A percentile compares a stretch with the other conserved stretches of the same genome.
Conservation (phyloP, 495 filamentous ascomycete genomes). For the Podospora comata region DNA sequence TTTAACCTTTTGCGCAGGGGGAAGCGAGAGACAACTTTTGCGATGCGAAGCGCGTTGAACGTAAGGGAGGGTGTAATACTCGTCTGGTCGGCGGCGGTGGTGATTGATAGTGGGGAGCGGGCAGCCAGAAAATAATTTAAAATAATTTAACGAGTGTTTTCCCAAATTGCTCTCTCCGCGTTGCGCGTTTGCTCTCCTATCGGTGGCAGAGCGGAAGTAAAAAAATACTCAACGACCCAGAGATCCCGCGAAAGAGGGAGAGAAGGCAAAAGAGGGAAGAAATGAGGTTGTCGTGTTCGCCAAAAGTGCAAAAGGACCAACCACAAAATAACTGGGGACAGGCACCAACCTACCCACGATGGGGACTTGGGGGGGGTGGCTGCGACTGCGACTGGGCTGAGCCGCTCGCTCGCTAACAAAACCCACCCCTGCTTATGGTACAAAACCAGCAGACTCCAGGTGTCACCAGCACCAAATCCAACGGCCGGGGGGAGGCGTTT, state of each 20-base stretch:
- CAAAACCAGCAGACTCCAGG: not conserved
- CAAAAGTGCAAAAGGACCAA: not conserved
- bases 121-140: too few species aligned
- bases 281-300: not conserved
- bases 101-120: too few species aligned
- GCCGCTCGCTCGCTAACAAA: conserved; percentile 54
- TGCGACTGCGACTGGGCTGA: conserved; percentile 41
- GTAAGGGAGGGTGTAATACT: not conserved
- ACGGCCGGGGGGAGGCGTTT: not conserved
- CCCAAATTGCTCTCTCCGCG: too few species aligned
- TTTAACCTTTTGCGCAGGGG: not conserved
- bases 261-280: not conserved
- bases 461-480: not conserved
- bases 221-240: not conserved
- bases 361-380: not conserved
- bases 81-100: too few species aligned
- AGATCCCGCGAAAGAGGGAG: not conserved
- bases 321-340: conserved; percentile 1
- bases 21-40: conserved; percentile 3
- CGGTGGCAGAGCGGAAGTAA: not conserved
- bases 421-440: not conserved
- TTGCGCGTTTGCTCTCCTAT: too few species aligned
- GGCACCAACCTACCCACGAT: not conserved
- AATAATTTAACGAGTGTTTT: too few species aligned
- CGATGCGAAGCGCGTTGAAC: not conserved